Conservation (phyloP, 2,329 filamentous ascomycete genomes). For the Chrysoporthe austroafricana region DNA sequence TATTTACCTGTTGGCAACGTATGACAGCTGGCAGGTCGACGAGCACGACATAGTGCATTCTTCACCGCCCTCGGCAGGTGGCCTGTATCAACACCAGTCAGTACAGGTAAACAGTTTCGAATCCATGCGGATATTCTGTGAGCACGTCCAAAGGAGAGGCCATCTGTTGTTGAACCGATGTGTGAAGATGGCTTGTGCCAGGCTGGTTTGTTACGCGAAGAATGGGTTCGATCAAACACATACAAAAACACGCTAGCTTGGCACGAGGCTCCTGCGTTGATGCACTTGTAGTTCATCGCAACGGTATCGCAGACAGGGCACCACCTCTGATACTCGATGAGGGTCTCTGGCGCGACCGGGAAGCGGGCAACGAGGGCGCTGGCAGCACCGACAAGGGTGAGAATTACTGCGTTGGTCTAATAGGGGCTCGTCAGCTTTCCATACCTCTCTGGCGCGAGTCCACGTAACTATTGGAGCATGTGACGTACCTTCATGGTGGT, state of each 20-base stretch:
- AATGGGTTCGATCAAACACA: background rate
- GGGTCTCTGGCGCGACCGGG: conserved; percentile 10
- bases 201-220: background rate
- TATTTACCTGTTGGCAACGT: conserved; percentile 22
- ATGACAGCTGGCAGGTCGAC: conserved; percentile 23
- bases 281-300: conserved; percentile 24
- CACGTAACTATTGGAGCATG: background rate
- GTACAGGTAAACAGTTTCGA: no score
- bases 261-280: conserved; percentile 13
- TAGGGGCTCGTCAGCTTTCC: background rate
- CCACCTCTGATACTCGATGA: conserved; percentile 28
- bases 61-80: conserved; percentile 5
- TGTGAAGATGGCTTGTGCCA: background rate
- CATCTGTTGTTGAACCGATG: background rate
- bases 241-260: conserved; percentile 24
- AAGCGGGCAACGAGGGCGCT: conserved; percentile 25
- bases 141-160: background rate
- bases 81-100: background rate
- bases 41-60: conserved; percentile 19
- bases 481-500: conserved; percentile 23
- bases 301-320: conserved; percentile 29
- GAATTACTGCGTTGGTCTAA: conserved; percentile 24
- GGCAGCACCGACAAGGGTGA: conserved; percentile 26
- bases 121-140: background rate
- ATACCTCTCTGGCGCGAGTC: background rate